These are phyloP conservation scores for Curvularia hawaiiensis DNA, from an alignment of 2,329 filamentous ascomycete species.

Conservation along the genomic window DNA sequence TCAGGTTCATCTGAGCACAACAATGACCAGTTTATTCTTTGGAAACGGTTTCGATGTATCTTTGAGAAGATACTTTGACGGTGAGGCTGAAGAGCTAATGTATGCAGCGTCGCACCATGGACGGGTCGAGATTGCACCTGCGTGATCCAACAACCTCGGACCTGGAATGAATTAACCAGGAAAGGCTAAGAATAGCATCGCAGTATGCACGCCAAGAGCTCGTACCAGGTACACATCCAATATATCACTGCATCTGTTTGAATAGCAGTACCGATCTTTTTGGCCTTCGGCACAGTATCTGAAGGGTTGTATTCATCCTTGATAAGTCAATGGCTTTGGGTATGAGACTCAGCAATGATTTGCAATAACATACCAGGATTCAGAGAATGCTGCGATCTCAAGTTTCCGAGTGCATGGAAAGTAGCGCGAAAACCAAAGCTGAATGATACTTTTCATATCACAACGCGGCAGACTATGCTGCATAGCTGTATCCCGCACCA, in stretches of 20 bases:
- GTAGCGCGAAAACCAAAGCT: too few species aligned
- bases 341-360: background rate
- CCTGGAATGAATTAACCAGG: conserved; percentile 12
- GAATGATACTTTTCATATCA: background rate
- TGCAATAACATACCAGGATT: too few species aligned
- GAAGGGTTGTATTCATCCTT: background rate
- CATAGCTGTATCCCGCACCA: conserved; percentile 13
- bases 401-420: background rate
- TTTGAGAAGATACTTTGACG: conserved; percentile 3
- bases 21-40: background rate
- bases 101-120: conserved; percentile 18
- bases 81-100: conserved; percentile 33
- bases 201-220: background rate
- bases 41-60: background rate
- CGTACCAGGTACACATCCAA: conserved; percentile 6
- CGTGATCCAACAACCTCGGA: conserved; percentile 12
- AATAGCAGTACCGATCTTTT: conserved; percentile 4
- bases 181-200: conserved; percentile 17
- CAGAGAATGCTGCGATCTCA: background rate
- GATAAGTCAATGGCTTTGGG: background rate
- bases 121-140: conserved; percentile 28
- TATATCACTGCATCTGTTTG: conserved; percentile 14
- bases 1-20: background rate
- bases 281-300: background rate
- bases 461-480: conserved; percentile 1